Conservation (phyloP, 2,329 filamentous ascomycete genomes). For the Botrytis fragariae region DNA sequence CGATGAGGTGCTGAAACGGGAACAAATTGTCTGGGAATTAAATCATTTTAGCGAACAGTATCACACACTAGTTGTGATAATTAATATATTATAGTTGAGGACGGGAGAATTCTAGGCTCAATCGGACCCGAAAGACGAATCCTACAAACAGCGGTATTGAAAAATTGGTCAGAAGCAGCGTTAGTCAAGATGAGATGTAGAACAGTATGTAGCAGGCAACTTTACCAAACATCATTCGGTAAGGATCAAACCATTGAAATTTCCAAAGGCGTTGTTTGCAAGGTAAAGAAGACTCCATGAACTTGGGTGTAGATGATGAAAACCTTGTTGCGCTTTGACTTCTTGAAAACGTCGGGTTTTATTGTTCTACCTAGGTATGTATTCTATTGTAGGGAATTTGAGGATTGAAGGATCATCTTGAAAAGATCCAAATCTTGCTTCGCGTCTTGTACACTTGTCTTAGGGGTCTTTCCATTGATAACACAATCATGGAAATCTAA, state of each 20-base stretch:
- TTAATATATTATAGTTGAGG: background rate
- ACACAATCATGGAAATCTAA: constrained; percentile 38
- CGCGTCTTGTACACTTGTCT: constrained; percentile 38
- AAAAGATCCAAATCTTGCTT: constrained; percentile 27
- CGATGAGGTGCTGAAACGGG: background rate
- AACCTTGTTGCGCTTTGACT: background rate
- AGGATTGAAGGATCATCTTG: constrained; percentile 26
- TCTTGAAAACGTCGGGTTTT: background rate
- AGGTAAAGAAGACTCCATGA: too few species aligned
- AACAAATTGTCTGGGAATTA: background rate
- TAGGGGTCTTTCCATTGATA: constrained; percentile 33
- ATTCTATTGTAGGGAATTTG: constrained; percentile 3
- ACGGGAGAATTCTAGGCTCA: background rate
- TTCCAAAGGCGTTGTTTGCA: background rate
- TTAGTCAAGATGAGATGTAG: background rate
- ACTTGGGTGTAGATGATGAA: background rate
- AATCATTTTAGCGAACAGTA: background rate
- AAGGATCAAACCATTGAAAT: background rate
- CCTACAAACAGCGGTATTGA: background rate
- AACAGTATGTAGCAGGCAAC: background rate
- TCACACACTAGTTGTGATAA: background rate
- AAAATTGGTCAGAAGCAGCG: background rate
- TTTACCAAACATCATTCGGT: background rate
- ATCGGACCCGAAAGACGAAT: background rate
- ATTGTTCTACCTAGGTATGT: background rate